Conservation (phyloP, 2,329 filamentous ascomycete species). For the Aspergillus cejpii region DNA sequence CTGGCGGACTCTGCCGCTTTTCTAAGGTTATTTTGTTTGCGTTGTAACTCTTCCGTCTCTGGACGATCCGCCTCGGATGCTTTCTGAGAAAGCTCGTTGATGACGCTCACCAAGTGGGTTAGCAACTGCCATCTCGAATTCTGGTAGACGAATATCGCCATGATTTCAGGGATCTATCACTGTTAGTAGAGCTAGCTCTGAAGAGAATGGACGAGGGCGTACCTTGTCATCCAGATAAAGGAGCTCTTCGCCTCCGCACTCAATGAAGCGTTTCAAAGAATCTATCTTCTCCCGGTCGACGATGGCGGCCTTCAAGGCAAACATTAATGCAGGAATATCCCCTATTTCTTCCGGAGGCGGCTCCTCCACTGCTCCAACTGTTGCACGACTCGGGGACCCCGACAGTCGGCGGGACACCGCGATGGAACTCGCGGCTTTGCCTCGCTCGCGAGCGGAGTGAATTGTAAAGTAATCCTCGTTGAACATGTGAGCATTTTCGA, state of each 20-base stretch:
- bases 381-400: conserved; percentile 31
- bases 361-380: conserved; percentile 43
- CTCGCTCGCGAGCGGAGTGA: conserved; percentile 47
- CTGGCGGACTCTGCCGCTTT: conserved; percentile 70
- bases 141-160: conserved; percentile 84
- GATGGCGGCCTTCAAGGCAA: conserved; percentile 58
- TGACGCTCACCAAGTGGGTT: conserved; percentile 58
- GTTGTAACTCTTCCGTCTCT: conserved; percentile 39
- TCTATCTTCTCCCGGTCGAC: conserved; percentile 92
- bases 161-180: conserved; percentile 67
- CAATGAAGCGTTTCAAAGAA: conserved; percentile 73
- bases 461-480: conserved; percentile 76
- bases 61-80: conserved; percentile 38
- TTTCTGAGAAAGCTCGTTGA: conserved; percentile 49
- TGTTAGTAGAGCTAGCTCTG: neutral
- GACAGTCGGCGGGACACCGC: conserved; percentile 25
- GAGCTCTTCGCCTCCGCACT: conserved; percentile 68
- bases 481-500: conserved; percentile 54
- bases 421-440: conserved; percentile 39
- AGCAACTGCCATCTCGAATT: conserved; percentile 73
- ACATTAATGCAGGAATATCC: conserved; percentile 63
- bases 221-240: conserved; percentile 62
- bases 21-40: conserved; percentile 61
- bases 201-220: conserved; percentile 1
- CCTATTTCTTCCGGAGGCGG: conserved; percentile 48